Evolutionary conservation across 1,139 yeast species (phyloP), one percentile per base, ranked within the genome.

Genomic region (Yamadazyma sp.): DNA sequence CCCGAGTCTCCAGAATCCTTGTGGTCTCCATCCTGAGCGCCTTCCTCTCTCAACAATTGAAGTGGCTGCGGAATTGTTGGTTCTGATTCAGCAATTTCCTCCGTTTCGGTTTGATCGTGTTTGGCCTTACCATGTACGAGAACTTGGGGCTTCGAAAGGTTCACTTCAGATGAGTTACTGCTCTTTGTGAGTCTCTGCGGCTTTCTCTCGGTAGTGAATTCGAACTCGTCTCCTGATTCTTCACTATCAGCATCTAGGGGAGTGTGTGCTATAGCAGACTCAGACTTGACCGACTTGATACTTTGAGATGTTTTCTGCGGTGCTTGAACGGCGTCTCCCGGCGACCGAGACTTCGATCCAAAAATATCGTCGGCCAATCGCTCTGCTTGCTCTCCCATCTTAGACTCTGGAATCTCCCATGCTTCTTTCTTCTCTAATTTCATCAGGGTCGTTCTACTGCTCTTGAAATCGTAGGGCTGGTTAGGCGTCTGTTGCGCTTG

Each of bases 331-430:
- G 15, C 33, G 8, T 47, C 50, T 23, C 29, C 27, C 7, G 54
- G 49, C 1, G 53, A 43, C 29, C 48, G 41, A 2, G 53, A 44
- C 30, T 48, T 48, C 1, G 50, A 48, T 14, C 45, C 52, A 47
- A 70, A 71, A 7, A 72, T 69, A 46, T 68, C 75, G 43, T 71
- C 75, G 0, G 62, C 75, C 37, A 72, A 55, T 40, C 57, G 62
- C 41, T 62, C 73, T 1, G 76, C 70, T 38, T 61, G 57, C 29
- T 45, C 49, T 31, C 56, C 56, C 9, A 52, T 51, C n/a, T 43
- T 46, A 1, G 52, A 39, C 14, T 48, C 39, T 31, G 38, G 45
- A n/a, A 33, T 50, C 44, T 66, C 64, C 75, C 75, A 69, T 0
- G 74, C 71, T 42, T 69, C 75, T 36, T 61, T 62, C 37, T 49